Conservation (phyloP, 768 basidiomycete genomes). For the Auriscalpium microsporum region DNA sequence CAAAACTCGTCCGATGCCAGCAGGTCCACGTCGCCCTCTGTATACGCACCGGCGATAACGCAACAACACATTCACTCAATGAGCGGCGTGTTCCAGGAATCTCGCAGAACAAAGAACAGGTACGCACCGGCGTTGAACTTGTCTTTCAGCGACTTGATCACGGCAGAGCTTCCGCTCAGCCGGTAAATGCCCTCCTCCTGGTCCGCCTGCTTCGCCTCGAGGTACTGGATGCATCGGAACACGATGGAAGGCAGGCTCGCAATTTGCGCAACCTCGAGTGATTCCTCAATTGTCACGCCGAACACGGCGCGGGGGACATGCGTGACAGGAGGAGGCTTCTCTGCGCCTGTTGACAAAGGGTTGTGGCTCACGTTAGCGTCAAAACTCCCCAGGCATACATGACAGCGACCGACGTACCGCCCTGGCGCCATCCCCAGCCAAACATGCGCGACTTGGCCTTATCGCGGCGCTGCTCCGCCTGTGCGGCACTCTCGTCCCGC, state of each 20-base stretch:
- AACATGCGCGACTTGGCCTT: conserved; percentile 91
- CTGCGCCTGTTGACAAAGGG: conserved; percentile 10
- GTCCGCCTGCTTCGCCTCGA: conserved; percentile 90
- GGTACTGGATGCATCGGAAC: conserved; percentile 91
- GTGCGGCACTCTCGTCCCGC: conserved; percentile 12
- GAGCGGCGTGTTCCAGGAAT: too few species aligned
- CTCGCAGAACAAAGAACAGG: too few species aligned
- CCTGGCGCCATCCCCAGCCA: conserved; percentile 68
- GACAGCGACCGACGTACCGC: conserved; percentile 3
- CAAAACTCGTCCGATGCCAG: conserved; percentile 84
- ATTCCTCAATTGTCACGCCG: conserved; percentile 79
- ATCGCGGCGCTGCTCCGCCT: conserved; percentile 48
- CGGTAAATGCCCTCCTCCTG: conserved; percentile 98
- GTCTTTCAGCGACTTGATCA: conserved; percentile 90
- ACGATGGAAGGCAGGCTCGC: conserved; percentile 90
- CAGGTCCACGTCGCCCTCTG: conserved; percentile 95
- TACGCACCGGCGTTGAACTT: conserved; percentile 79
- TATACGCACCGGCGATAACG: conserved; percentile 8
- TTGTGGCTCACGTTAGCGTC: too few species aligned
- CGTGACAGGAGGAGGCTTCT: conserved; percentile 28
- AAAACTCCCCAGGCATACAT: background rate
- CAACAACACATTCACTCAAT: too few species aligned
- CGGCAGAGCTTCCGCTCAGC: conserved; percentile 87
- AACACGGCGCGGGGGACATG: conserved; percentile 70
- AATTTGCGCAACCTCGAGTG: conserved; percentile 82